These are phyloP conservation scores for Hymenoscyphus repandus DNA, from an alignment of 2,329 filamentous ascomycete genomes.

Conservation along the genomic window DNA sequence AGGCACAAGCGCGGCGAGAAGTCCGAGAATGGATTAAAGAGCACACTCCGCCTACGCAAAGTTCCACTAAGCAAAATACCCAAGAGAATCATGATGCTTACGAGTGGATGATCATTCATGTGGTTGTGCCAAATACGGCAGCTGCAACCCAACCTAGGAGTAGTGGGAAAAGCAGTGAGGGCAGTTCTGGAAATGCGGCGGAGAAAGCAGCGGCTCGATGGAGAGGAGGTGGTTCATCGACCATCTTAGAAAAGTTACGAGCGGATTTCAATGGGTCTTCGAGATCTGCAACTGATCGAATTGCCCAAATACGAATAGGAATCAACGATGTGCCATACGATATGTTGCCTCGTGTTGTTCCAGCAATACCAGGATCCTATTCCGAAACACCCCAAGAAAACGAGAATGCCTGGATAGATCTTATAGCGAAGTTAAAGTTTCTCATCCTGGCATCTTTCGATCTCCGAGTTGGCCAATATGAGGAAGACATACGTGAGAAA, in stretches of 20 bases:
- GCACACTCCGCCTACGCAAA: constrained; percentile 56
- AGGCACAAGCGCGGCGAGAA: constrained; percentile 68
- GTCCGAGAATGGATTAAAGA: constrained; percentile 88
- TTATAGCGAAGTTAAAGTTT: constrained; percentile 80
- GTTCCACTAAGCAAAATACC: constrained; percentile 50
- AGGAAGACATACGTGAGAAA: constrained; percentile 94
- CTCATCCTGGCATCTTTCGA: constrained; percentile 89
- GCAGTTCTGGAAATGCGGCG: constrained; percentile 46
- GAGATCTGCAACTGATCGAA: constrained; percentile 68
- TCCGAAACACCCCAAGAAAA: constrained; percentile 71
- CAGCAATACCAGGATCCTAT: constrained; percentile 58
- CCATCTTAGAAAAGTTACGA: constrained; percentile 82
- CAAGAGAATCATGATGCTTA: constrained; percentile 95
- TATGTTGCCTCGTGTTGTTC: constrained; percentile 55
- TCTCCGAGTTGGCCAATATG: constrained; percentile 84
- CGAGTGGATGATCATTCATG: constrained; percentile 91
- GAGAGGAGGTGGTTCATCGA: constrained; percentile 70
- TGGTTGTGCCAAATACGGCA: constrained; percentile 80
- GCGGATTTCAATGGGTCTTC: constrained; percentile 79
- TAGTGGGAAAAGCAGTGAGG: constrained; percentile 44
- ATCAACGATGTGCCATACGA: constrained; percentile 65
- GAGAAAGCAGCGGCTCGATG: constrained; percentile 72
- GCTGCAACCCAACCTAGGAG: constrained; percentile 73
- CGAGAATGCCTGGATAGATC: constrained; percentile 75
- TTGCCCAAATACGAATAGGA: constrained; percentile 79